Conservation (phyloP, 2,329 filamentous ascomycete genomes). For the Aschersonia sp. region DNA sequence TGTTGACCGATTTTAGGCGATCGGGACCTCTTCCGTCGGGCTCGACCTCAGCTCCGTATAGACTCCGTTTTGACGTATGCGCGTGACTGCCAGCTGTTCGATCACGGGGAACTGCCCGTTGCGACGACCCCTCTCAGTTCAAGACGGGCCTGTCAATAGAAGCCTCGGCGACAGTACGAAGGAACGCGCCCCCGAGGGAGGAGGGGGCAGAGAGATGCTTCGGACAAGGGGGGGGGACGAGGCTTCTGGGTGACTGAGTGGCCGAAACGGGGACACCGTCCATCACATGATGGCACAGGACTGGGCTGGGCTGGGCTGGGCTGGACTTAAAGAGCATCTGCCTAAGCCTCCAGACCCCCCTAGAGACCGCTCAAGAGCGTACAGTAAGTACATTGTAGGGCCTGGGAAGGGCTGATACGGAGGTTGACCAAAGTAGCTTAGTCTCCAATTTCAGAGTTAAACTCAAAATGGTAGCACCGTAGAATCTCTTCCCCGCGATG, state of each 20-base stretch:
- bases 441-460: neutral
- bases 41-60: neutral
- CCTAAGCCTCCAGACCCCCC: too few species aligned
- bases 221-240: neutral
- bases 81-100: constrained; percentile 4
- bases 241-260: neutral
- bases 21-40: neutral
- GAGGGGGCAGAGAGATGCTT: neutral
- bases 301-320: neutral
- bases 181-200: neutral
- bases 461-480: neutral
- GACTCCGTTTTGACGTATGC: constrained; percentile 1
- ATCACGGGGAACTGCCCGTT: constrained; percentile 2
- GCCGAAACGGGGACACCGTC: constrained; percentile 1
- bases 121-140: neutral
- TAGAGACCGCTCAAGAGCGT: neutral
- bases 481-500: neutral
- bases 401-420: neutral
- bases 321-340: neutral
- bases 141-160: neutral
- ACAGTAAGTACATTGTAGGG: neutral
- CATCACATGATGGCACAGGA: constrained; percentile 3
- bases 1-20: neutral
- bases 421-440: neutral
- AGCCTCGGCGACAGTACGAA: neutral